phyloP scores from a whole-genome alignment of 2,329 filamentous ascomycete genomes.

The Byssothecium circinans region DNA sequence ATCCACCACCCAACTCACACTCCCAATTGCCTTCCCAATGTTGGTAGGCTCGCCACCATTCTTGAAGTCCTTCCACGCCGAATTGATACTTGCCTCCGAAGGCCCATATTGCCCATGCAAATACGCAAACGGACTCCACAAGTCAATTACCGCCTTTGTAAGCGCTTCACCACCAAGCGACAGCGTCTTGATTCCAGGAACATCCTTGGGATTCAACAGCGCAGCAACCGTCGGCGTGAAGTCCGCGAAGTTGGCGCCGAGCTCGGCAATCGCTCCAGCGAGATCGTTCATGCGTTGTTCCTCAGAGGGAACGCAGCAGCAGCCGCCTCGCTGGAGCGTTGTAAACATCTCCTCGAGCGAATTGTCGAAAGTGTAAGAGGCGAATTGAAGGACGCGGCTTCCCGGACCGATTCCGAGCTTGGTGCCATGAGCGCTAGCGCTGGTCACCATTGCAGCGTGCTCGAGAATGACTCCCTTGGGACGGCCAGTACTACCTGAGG shows the following conservation, averaged over 20 bases:
- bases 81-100: slow-evolving; percentile 38
- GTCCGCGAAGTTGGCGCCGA: slow-evolving; percentile 42
- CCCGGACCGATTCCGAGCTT: slow-evolving; percentile 21
- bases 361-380: slow-evolving; percentile 58
- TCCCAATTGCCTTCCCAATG: slow-evolving; percentile 35
- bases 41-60: slow-evolving; percentile 37
- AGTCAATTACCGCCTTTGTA: slow-evolving; percentile 33
- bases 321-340: slow-evolving; percentile 54
- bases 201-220: slow-evolving; percentile 47
- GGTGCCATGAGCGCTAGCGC: slow-evolving; percentile 32
- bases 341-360: slow-evolving; percentile 59
- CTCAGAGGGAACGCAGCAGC: slow-evolving; percentile 59
- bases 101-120: slow-evolving; percentile 38
- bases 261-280: slow-evolving; percentile 44
- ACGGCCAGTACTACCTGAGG: slow-evolving; percentile 35
- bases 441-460: slow-evolving; percentile 36
- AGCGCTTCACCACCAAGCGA: slow-evolving; percentile 50
- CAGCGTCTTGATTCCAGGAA: slow-evolving; percentile 50
- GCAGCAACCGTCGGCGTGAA: slow-evolving; percentile 63
- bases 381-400: slow-evolving; percentile 43
- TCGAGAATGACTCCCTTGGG: slow-evolving; percentile 40
- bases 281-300: slow-evolving; percentile 57
- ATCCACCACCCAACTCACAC: slow-evolving; percentile 38
- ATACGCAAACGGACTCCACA: slow-evolving; percentile 26
- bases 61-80: slow-evolving; percentile 32